Evolutionary conservation across 2,329 filamentous ascomycete species (phyloP).

Genomic region (Cercospora zeina): DNA sequence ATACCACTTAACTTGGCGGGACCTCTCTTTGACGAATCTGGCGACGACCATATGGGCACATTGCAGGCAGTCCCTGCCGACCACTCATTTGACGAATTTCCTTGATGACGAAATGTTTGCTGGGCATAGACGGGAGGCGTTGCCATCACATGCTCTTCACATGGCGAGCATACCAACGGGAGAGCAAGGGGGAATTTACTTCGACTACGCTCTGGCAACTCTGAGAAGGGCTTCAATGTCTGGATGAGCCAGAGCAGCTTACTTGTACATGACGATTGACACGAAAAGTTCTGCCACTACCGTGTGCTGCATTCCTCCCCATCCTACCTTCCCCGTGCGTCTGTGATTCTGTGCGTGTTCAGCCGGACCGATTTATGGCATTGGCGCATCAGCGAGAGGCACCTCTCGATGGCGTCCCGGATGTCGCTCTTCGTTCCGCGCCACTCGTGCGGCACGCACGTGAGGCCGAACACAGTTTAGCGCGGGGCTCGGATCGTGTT

Average conservation of each 20-base stretch:
- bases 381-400: neutral
- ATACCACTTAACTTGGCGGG: conserved; percentile 30
- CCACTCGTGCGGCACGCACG: neutral
- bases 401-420: neutral
- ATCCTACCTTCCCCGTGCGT: neutral
- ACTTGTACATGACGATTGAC: conserved; percentile 11
- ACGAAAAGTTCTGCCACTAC: neutral
- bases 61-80: conserved; percentile 32
- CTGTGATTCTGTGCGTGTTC: neutral
- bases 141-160: neutral
- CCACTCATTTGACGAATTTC: conserved; percentile 34
- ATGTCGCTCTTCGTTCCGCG: neutral
- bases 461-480: neutral
- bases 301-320: neutral
- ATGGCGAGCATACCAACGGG: neutral
- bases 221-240: neutral
- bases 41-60: conserved; percentile 21
- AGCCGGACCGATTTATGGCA: neutral
- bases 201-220: neutral
- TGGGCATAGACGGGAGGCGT: conserved; percentile 10
- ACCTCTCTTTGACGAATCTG: conserved; percentile 27
- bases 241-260: conserved; percentile 4
- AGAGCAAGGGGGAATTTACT: neutral
- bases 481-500: conserved; percentile 5
- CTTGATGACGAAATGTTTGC: conserved; percentile 25